Evolutionary conservation across 495 filamentous ascomycete genomes (phyloP), one percentile per base, ranked within the genome.

Genomic region (Podospora didyma): DNA sequence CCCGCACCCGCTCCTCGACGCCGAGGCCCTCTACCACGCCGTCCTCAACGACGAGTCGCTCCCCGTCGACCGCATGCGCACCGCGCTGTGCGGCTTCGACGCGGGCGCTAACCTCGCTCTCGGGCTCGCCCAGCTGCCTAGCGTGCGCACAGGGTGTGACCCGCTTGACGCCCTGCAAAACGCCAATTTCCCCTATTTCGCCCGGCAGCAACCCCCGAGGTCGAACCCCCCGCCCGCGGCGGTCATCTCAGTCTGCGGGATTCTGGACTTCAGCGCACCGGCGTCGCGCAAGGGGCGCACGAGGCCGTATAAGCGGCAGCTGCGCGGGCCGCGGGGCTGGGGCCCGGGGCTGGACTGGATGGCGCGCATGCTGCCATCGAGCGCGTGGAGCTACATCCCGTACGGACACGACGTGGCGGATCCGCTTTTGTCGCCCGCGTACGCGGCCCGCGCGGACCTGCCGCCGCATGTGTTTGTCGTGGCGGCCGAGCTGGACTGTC

Each of bases 401-500:
- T 65, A 65, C 16, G 71, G 69, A 0, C 24, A 51, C 21, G 60
- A 71, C 24, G 22, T 64, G 19, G 44, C 56, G 2, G 65, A 74
- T 12, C 63, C 69, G 49, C 49, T 69, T 35, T 53, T 75, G 1
- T 71, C 67, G 7, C 66, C 73, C 0, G 51, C 54, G 21, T 73
- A 62, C 37, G 69, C 69, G 3, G 48, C 56, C 47, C 62, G 68
- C 24, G 62, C 56, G 7, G 56, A 60, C 9, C 60, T 75, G 17
- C 70, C 72, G 26, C 62, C 67, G 35, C 69, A 69, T 22, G 59
- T 71, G 7, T 69, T 81, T 71, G 66, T 85, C 75, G 56, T 86
- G 69, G 58, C 74, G 69, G 62, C 72, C 66, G 73, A 86, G 79
- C 34, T 82, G 62, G 60, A 86, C 49, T 63, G 65, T 22, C 61